Base-by-base conservation (phyloP, 2,329 filamentous ascomycete species). In the Trematosphaeria pertusa region DNA sequence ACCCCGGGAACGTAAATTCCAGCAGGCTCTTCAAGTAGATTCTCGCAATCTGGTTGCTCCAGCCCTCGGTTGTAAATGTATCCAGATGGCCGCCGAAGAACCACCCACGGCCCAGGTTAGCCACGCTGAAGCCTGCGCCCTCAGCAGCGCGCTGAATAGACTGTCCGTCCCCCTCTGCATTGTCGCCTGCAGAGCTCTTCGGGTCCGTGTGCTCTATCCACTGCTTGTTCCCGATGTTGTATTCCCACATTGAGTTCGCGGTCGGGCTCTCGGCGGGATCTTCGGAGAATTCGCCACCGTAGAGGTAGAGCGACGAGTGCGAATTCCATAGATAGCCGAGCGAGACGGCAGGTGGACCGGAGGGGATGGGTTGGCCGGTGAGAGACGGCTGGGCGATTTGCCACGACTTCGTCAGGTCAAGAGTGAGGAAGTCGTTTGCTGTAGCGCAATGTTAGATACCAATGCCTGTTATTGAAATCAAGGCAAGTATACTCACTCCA, bases 1-100 rank as follows among this genome's bases (percentile, higher is more conserved):
- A 85, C 4, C 86, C 86, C 0, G 88, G 88, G 56, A 89, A 88
- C 0, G 87, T 91, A 60, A 87, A 92, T 62, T 92, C 88, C 11
- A 91, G 74, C 21, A 92, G 73, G 35, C 85, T 89, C 71, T 86
- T 89, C 33, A 92, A 72, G 64, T 91, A 92, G 1, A 90, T 75
- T 4, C 87, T 78, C 0, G 76, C 71, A 17, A 83, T 77, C 42
- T 83, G 78, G 39, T 81, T 80, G n/a, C 84, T 85, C 88, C 88
- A 91, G 10, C 84, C 87, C 54, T 77, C 67, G 2, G 82, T 84
- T 0, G 81, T 85, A 49, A 81, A 80, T 19, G 75, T 77, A 65
- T 92, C 88, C 5, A 89, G 73, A 68, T 91, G 88, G 0, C 88
- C 88, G 19, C 87, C 88, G 70, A 92, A 92, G 67, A 90, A 92